phyloP scores from a whole-genome alignment of 2,329 filamentous ascomycete species.

The Ceratocystis cacaofunesta region DNA sequence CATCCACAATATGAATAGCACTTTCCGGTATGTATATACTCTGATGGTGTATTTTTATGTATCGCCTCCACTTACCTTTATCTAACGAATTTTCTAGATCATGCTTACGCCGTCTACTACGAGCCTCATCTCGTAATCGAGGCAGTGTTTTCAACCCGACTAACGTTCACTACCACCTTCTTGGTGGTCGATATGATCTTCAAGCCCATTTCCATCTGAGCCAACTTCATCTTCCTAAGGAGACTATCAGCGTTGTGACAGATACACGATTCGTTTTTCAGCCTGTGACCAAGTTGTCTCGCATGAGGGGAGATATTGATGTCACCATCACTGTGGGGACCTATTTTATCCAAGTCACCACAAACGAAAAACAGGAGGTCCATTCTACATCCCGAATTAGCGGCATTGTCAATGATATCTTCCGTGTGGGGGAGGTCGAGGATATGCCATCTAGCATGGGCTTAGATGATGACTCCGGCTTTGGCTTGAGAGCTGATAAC shows the following conservation, averaged over 20 bases:
- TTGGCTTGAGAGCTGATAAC: constrained; percentile 51
- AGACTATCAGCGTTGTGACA: constrained; percentile 53
- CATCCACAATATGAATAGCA: constrained; percentile 60
- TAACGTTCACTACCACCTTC: constrained; percentile 51
- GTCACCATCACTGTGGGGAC: constrained; percentile 54
- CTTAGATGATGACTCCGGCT: constrained; percentile 51
- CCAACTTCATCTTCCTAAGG: constrained; percentile 51
- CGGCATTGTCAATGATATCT: constrained; percentile 55
- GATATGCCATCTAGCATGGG: constrained; percentile 50
- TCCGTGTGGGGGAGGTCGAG: constrained; percentile 51
- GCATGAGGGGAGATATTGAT: constrained; percentile 55
- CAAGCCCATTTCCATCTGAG: constrained; percentile 52
- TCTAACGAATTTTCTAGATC: constrained; percentile 29
- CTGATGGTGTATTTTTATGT: background rate
- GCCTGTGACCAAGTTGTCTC: constrained; percentile 49
- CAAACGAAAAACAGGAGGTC: constrained; percentile 53
- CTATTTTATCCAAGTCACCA: constrained; percentile 56
- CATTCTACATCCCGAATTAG: constrained; percentile 45
- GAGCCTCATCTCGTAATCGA: constrained; percentile 47
- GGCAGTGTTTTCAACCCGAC: constrained; percentile 45
- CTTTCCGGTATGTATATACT: constrained; percentile 37
- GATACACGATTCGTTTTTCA: constrained; percentile 53
- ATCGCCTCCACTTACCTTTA: background rate
- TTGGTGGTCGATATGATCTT: constrained; percentile 50
- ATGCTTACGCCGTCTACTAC: constrained; percentile 48